Percentiles rank a stretch among this genome's conserved stretches.
Conservation (phyloP, 441 rosid genomes). For the Brassica hybrid region DNA sequence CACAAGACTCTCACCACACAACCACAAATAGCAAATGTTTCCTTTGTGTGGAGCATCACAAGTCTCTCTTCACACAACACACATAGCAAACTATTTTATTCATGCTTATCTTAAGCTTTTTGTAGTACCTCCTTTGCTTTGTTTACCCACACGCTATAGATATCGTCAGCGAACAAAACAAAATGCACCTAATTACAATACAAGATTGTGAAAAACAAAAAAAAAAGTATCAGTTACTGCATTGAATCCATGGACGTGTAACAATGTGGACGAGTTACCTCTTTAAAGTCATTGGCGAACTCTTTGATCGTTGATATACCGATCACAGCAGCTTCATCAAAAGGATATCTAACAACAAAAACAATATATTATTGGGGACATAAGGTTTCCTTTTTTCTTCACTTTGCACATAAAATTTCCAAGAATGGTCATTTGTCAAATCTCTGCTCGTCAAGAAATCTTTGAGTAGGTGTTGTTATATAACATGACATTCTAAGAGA, state of each 20-base stretch:
- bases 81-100: too few species aligned
- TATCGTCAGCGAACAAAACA: slow-evolving; percentile 67
- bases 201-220: too few species aligned
- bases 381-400: slow-evolving; percentile 6
- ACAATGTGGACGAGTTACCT: slow-evolving; percentile 49
- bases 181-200: slow-evolving; percentile 52
- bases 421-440: neutral
- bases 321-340: slow-evolving; percentile 74
- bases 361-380: neutral
- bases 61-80: too few species aligned
- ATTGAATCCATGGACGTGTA: neutral
- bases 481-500: neutral
- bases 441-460: neutral
- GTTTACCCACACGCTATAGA: slow-evolving; percentile 61
- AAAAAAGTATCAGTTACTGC: neutral
- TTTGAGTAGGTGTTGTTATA: neutral
- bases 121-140: slow-evolving; percentile 71
- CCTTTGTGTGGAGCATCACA: too few species aligned
- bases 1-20: too few species aligned
- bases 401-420: neutral
- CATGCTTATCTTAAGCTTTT: slow-evolving; percentile 11
- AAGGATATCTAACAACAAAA: neutral
- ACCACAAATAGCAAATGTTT: too few species aligned
- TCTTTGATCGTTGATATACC: slow-evolving; percentile 77
- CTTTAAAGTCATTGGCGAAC: slow-evolving; percentile 68